Conservation (phyloP, 371 early-diverging fungal genomes). For the Syncephalastrum racemosum region DNA sequence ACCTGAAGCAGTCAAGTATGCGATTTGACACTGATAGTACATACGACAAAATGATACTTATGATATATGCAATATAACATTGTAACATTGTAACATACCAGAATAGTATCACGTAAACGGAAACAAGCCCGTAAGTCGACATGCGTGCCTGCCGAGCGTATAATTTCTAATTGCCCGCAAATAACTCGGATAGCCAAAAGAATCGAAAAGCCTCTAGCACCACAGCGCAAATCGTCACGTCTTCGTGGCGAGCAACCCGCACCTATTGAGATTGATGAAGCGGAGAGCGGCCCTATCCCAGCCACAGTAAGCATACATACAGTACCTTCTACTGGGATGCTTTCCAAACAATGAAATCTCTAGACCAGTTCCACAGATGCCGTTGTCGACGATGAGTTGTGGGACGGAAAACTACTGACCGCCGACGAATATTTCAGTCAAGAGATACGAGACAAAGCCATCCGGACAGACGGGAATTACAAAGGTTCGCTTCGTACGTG, state of each 20-base stretch:
- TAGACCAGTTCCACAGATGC: conserved; percentile 1
- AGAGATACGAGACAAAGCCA: conserved; percentile 47
- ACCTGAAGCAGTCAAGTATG: conserved; percentile 10
- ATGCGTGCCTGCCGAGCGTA: too few species aligned
- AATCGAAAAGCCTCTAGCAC: conserved; percentile 13
- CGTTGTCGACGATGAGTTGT: conserved; percentile 35
- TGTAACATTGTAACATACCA: too few species aligned
- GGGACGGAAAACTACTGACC: conserved; percentile 44
- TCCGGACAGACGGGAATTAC: conserved; percentile 63
- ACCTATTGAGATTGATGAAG: conserved; percentile 31
- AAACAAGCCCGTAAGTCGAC: too few species aligned
- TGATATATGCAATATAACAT: too few species aligned
- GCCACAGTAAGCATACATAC: background rate
- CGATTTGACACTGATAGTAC: background rate
- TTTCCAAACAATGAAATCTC: too few species aligned
- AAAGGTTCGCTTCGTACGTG: conserved; percentile 12
- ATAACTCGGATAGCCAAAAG: conserved; percentile 4
- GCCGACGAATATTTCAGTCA: conserved; percentile 60
- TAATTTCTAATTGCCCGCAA: too few species aligned
- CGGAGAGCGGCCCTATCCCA: conserved; percentile 15
- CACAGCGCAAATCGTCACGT: conserved; percentile 43
- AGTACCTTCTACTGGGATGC: background rate
- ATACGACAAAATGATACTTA: background rate
- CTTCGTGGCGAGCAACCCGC: conserved; percentile 47
- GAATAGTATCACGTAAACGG: too few species aligned